A percentile compares a stretch with the other conserved stretches of the same genome.
Conservation (phyloP, 1,139 yeast species). For the Candida neerlandica region DNA sequence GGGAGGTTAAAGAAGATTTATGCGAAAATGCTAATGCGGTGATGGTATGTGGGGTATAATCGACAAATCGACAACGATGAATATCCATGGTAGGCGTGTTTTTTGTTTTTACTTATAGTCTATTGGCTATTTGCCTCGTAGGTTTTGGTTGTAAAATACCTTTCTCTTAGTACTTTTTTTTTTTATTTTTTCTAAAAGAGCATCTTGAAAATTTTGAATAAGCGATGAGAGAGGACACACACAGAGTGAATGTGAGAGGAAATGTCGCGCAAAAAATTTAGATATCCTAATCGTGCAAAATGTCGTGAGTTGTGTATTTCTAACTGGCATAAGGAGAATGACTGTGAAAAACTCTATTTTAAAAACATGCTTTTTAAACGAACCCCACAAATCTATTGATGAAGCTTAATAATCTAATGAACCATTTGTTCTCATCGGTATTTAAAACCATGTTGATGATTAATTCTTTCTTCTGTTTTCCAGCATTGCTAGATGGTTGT, state of each 20-base stretch:
- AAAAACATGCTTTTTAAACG: slow-evolving; percentile 24
- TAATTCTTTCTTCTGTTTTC: slow-evolving; percentile 38
- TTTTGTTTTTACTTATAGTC: neutral
- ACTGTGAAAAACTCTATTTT: too few species aligned
- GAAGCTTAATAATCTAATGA: slow-evolving; percentile 40
- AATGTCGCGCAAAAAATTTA: neutral
- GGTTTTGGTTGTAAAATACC: slow-evolving; percentile 2
- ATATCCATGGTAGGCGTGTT: slow-evolving; percentile 57
- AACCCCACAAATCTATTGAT: slow-evolving; percentile 50
- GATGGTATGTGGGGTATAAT: slow-evolving; percentile 82
- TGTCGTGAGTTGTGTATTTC: slow-evolving; percentile 2
- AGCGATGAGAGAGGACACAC: slow-evolving; percentile 6
- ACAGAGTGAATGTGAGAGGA: neutral
- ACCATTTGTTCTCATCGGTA: slow-evolving; percentile 51
- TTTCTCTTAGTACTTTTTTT: neutral
- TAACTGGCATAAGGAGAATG: too few species aligned
- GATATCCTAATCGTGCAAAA: neutral
- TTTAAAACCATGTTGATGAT: slow-evolving; percentile 48
- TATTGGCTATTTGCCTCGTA: too few species aligned
- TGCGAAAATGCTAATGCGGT: slow-evolving; percentile 84
- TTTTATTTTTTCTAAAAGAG: neutral
- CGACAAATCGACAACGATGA: slow-evolving; percentile 93
- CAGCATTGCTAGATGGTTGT: slow-evolving; percentile 26
- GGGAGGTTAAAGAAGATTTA: slow-evolving; percentile 45
- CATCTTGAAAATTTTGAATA: neutral